Conservation (phyloP, 192 early-diverging fungal species). For the Backusella morwellensis region DNA sequence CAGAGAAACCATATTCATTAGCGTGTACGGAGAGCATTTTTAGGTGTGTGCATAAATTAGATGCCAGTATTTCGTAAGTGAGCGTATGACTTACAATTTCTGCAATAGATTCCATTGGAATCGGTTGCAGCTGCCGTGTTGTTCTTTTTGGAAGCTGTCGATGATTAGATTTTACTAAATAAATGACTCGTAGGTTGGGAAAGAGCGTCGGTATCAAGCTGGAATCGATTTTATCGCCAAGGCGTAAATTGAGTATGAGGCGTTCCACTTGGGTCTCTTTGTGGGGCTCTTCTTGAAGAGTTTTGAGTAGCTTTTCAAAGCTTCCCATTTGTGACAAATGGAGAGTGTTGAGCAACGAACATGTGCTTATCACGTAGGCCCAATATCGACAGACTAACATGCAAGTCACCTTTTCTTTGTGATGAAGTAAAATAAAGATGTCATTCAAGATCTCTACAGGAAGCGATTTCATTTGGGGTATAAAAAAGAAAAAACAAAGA, state of each 20-base stretch:
- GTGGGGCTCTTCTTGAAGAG: neutral
- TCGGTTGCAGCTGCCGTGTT: neutral
- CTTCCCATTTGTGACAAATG: neutral
- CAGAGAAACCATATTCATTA: neutral
- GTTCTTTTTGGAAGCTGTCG: neutral
- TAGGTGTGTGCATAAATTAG: neutral
- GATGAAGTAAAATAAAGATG: neutral
- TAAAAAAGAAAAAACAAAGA: neutral
- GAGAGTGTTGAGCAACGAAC: neutral
- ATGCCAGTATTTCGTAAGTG: neutral
- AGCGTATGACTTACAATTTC: neutral
- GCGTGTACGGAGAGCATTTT: neutral
- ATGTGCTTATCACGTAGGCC: neutral
- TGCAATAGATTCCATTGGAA: neutral
- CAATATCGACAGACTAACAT: neutral
- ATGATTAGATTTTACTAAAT: neutral
- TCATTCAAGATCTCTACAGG: neutral
- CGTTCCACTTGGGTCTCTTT: neutral
- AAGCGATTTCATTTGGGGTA: neutral
- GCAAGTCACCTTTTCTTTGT: neutral
- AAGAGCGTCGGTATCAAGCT: neutral
- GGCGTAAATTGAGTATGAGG: neutral
- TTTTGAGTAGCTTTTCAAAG: neutral
- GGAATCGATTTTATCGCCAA: neutral
- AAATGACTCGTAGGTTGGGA: neutral